phyloP scores from a whole-genome alignment of 1,284 basidiomycete species.

The Malassezia cuniculi region DNA sequence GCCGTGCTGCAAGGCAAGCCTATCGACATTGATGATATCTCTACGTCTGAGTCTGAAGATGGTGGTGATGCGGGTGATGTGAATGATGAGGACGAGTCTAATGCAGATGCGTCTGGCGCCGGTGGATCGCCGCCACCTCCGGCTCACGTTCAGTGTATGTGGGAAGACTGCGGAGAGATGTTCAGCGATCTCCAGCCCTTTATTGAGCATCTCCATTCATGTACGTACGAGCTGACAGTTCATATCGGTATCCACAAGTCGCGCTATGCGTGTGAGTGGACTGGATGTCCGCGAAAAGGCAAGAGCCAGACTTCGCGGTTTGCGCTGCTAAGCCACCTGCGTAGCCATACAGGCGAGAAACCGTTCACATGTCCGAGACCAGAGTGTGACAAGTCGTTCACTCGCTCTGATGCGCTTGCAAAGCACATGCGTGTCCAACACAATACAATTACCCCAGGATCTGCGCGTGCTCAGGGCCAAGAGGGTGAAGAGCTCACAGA shows the following conservation, averaged over 20 bases:
- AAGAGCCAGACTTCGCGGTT: slow-evolving; percentile 73
- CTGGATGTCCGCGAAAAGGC: slow-evolving; percentile 62
- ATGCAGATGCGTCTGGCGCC: slow-evolving; percentile 10
- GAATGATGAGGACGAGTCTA: slow-evolving; percentile 4
- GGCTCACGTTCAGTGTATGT: slow-evolving; percentile 51
- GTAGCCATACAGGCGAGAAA: slow-evolving; percentile 73
- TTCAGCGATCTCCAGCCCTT: slow-evolving; percentile 60
- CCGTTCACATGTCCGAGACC: slow-evolving; percentile 70
- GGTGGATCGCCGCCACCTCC: slow-evolving; percentile 20
- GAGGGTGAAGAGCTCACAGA: slow-evolving; percentile 13
- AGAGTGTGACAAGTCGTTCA: slow-evolving; percentile 89
- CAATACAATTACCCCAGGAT: slow-evolving; percentile 41
- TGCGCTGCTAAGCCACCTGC: slow-evolving; percentile 69
- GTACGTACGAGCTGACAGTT: slow-evolving; percentile 47
- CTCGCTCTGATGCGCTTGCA: slow-evolving; percentile 73
- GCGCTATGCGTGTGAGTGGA: slow-evolving; percentile 78
- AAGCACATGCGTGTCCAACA: slow-evolving; percentile 83
- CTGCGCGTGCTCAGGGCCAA: slow-evolving; percentile 11
- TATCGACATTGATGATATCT: slow-evolving; percentile 17
- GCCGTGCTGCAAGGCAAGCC: not conserved
- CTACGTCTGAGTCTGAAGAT: slow-evolving; percentile 30
- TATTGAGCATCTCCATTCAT: slow-evolving; percentile 64
- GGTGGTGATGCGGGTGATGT: slow-evolving; percentile 13
- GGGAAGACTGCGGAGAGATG: slow-evolving; percentile 62
- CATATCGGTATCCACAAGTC: slow-evolving; percentile 76